Conservation (phyloP, 2,329 filamentous ascomycete species). For the Cyphellophora europaea region DNA sequence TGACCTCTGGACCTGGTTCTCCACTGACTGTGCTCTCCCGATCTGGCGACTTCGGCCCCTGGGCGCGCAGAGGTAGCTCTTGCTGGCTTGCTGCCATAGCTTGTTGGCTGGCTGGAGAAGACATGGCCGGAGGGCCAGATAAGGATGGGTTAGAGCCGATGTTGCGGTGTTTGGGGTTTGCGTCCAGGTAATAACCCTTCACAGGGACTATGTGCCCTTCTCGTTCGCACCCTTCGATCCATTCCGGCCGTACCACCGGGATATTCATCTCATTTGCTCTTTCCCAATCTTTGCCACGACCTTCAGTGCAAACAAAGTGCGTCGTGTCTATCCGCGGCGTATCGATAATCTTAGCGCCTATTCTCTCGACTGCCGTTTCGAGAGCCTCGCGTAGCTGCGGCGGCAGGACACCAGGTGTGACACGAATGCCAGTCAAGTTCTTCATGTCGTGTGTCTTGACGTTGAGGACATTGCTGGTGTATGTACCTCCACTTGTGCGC, state of each 20-base stretch:
- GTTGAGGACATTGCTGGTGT: constrained; percentile 68
- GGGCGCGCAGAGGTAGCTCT: constrained; percentile 8
- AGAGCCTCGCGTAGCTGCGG: constrained; percentile 63
- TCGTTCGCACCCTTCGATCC: constrained; percentile 92
- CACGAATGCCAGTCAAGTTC: constrained; percentile 87
- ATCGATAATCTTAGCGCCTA: constrained; percentile 87
- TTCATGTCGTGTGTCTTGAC: constrained; percentile 98
- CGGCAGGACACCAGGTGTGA: constrained; percentile 82
- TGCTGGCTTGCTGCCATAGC: constrained; percentile 6
- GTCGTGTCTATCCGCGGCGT: constrained; percentile 92
- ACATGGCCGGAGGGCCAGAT: constrained; percentile 24
- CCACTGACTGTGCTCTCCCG: constrained; percentile 14
- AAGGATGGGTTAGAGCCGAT: constrained; percentile 24
- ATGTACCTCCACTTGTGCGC: constrained; percentile 82
- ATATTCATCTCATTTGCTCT: constrained; percentile 97
- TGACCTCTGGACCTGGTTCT: constrained; percentile 19
- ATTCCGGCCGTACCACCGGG: constrained; percentile 90
- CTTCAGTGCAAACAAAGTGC: constrained; percentile 95
- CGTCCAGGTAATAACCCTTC: constrained; percentile 91
- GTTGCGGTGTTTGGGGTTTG: constrained; percentile 56
- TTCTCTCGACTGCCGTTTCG: constrained; percentile 66
- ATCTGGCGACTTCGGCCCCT: constrained; percentile 13
- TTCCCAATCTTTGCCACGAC: constrained; percentile 82
- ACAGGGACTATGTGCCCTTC: constrained; percentile 90
- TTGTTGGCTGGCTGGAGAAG: constrained; percentile 9